These are phyloP conservation scores for sunflower (Helianthus annuus) DNA, from an alignment of 129 eudicot genomes.

Conservation along the genomic window DNA sequence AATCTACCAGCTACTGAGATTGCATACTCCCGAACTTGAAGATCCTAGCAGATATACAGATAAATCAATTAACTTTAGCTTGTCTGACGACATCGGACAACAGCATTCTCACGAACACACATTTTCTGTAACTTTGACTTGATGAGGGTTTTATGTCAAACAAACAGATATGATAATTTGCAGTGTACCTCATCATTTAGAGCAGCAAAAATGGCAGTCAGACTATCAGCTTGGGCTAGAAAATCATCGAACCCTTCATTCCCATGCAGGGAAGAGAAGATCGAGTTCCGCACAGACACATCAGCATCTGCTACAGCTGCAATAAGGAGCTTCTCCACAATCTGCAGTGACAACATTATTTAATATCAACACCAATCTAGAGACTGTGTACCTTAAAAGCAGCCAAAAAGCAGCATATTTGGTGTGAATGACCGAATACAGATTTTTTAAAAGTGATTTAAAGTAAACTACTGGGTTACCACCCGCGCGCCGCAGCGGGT, in stretches of 20 bases:
- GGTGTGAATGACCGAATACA: slow-evolving; percentile 14
- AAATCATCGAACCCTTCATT: slow-evolving; percentile 81
- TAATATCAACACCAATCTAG: slow-evolving; percentile 4
- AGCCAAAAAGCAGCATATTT: slow-evolving; percentile 10
- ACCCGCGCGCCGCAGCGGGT: too few relatives aligned
- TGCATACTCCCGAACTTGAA: slow-evolving; percentile 87
- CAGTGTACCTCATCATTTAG: slow-evolving; percentile 82
- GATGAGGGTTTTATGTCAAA: background rate
- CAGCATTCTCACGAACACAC: background rate
- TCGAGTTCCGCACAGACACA: slow-evolving; percentile 82
- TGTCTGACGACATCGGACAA: slow-evolving; percentile 2
- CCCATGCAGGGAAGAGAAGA: slow-evolving; percentile 71
- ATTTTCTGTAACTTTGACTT: background rate
- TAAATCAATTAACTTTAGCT: slow-evolving; percentile 13
- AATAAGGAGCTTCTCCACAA: slow-evolving; percentile 90
- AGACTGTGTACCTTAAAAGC: slow-evolving; percentile 6
- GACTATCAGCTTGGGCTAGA: slow-evolving; percentile 93
- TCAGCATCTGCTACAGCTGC: slow-evolving; percentile 97
- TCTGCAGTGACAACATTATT: slow-evolving; percentile 45
- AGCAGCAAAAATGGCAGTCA: slow-evolving; percentile 94
- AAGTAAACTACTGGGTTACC: too few relatives aligned
- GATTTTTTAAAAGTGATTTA: background rate
- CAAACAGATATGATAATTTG: slow-evolving; percentile 2
- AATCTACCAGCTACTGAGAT: slow-evolving; percentile 95
- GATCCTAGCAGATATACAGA: slow-evolving; percentile 58